Evolutionary conservation across 345 rosid species (phyloP).

Genomic region (Salix arbutifolia): DNA sequence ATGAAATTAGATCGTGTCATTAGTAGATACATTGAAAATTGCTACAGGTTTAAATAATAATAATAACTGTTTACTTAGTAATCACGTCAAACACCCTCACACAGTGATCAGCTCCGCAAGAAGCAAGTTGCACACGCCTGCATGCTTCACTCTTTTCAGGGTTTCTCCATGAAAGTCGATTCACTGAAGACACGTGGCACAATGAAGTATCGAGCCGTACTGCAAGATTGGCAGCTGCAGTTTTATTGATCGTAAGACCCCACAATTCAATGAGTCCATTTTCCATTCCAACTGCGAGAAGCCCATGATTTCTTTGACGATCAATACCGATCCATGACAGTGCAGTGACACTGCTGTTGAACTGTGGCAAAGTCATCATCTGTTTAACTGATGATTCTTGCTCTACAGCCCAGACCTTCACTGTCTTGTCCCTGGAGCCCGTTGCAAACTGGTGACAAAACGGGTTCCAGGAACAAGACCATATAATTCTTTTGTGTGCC

Average conservation of each 20-base stretch:
- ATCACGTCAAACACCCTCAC: conserved; percentile 66
- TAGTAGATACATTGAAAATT: background rate
- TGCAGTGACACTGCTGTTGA: conserved; percentile 77
- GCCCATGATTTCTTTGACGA: conserved; percentile 41
- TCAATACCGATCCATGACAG: conserved; percentile 77
- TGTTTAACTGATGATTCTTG: conserved; percentile 42
- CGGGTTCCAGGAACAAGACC: conserved; percentile 98
- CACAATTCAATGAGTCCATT: conserved; percentile 70
- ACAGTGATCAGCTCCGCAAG: conserved; percentile 86
- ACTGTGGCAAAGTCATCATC: conserved; percentile 52
- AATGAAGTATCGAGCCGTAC: conserved; percentile 46
- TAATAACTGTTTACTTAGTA: background rate
- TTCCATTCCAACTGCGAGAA: conserved; percentile 82
- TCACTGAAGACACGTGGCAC: conserved; percentile 84
- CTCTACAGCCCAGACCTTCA: conserved; percentile 80
- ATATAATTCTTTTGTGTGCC: conserved; percentile 94
- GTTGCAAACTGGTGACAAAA: conserved; percentile 82
- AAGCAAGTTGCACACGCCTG: conserved; percentile 49
- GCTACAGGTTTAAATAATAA: background rate
- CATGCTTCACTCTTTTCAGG: conserved; percentile 29
- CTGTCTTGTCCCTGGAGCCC: conserved; percentile 89
- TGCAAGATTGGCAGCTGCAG: conserved; percentile 27
- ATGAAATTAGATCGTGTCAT: background rate
- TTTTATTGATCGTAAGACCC: conserved; percentile 34
- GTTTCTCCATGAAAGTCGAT: conserved; percentile 65